Conservation (phyloP, 495 filamentous ascomycete genomes). For the Penicillium daleae region DNA sequence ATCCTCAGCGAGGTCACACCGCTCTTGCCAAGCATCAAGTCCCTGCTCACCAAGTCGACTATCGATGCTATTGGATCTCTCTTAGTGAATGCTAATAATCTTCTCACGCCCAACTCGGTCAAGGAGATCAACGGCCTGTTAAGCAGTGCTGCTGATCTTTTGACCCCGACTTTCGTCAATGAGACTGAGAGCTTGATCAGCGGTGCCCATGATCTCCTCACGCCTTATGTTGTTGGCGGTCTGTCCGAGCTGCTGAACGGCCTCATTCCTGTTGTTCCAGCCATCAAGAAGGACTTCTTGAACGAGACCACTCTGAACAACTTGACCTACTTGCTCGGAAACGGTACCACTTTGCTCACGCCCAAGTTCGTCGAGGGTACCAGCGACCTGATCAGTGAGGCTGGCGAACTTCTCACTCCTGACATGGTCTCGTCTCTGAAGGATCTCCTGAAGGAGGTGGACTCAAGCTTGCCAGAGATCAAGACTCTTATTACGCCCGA, state of each 20-base stretch:
- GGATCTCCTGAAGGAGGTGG: slow-evolving; percentile 33
- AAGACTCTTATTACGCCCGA: slow-evolving; percentile 25
- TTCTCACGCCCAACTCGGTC: slow-evolving; percentile 32
- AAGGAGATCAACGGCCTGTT: slow-evolving; percentile 43
- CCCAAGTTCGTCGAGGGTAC: slow-evolving; percentile 39
- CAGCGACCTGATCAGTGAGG: slow-evolving; percentile 37
- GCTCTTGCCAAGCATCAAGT: slow-evolving; percentile 35
- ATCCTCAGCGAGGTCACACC: slow-evolving; percentile 42
- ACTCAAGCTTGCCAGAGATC: slow-evolving; percentile 33
- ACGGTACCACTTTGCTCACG: slow-evolving; percentile 42
- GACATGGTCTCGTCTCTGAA: slow-evolving; percentile 41
- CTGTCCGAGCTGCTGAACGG: slow-evolving; percentile 38
- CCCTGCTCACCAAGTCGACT: slow-evolving; percentile 38
- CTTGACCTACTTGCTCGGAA: slow-evolving; percentile 41
- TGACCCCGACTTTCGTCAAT: slow-evolving; percentile 44
- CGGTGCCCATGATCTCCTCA: slow-evolving; percentile 47
- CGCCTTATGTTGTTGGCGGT: slow-evolving; percentile 30
- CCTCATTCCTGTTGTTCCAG: slow-evolving; percentile 35
- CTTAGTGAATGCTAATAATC: slow-evolving; percentile 36
- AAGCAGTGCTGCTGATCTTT: slow-evolving; percentile 43
- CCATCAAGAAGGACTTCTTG: slow-evolving; percentile 35
- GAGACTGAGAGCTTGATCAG: slow-evolving; percentile 42
- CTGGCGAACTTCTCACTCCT: slow-evolving; percentile 41
- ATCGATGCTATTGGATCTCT: slow-evolving; percentile 34
- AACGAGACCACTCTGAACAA: slow-evolving; percentile 38